These are phyloP conservation scores for Pleurotus platypus DNA, from an alignment of 768 basidiomycete species.

Conservation along the genomic window DNA sequence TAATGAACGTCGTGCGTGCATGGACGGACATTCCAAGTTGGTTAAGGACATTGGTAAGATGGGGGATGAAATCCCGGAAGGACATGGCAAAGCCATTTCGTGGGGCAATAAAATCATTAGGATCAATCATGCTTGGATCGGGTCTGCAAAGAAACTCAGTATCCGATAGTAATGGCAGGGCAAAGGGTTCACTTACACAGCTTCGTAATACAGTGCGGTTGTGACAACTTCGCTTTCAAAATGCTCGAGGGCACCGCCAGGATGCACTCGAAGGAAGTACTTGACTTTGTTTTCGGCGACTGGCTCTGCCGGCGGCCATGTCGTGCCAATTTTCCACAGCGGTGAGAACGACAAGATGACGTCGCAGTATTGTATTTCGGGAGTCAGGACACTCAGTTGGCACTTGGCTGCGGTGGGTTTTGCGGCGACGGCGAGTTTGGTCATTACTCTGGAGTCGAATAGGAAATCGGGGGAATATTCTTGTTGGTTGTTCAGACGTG, in stretches of 20 bases:
- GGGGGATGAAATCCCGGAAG: constrained; percentile 74
- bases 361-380: constrained; percentile 76
- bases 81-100: constrained; percentile 86
- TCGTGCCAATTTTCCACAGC: constrained; percentile 70
- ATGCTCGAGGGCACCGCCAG: constrained; percentile 83
- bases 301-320: constrained; percentile 77
- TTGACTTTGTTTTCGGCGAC: constrained; percentile 71
- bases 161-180: constrained; percentile 3
- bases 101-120: constrained; percentile 73
- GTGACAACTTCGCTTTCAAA: constrained; percentile 80
- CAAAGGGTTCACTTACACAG: constrained; percentile 48
- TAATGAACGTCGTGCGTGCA: constrained; percentile 79
- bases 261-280: constrained; percentile 79
- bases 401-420: constrained; percentile 77
- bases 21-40: constrained; percentile 81
- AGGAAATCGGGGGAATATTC: constrained; percentile 66
- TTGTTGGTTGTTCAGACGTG: constrained; percentile 60
- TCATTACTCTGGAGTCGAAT: constrained; percentile 75
- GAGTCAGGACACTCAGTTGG: constrained; percentile 70
- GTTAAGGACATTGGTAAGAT: constrained; percentile 79
- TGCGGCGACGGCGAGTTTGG: constrained; percentile 69
- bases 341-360: constrained; percentile 68
- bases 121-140: constrained; percentile 73
- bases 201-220: constrained; percentile 84
- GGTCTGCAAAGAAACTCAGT: constrained; percentile 43